These are phyloP conservation scores for Nyssa sinensis DNA, from an alignment of 148 eudicot genomes.

Conservation along the genomic window DNA sequence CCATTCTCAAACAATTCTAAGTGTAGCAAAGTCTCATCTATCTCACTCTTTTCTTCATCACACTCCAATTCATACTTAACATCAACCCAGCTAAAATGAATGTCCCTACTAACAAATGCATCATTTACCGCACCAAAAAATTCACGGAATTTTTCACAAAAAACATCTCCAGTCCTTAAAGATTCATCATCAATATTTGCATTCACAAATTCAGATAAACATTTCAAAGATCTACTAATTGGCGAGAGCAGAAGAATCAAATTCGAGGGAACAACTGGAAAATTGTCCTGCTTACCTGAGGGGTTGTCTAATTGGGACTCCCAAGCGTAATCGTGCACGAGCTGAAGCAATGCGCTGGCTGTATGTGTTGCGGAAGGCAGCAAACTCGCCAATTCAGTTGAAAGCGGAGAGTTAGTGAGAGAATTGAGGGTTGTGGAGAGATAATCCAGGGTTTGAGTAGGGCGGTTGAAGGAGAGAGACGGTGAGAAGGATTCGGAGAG, in stretches of 20 bases:
- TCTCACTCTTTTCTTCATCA: conserved; percentile 10
- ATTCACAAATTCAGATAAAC: conserved; percentile 42
- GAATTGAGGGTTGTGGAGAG: conserved; percentile 36
- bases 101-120: conserved; percentile 57
- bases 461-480: conserved; percentile 45
- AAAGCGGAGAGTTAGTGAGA: conserved; percentile 11
- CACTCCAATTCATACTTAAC: conserved; percentile 30
- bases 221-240: conserved; percentile 30
- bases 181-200: conserved; percentile 19
- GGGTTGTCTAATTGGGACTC: conserved; percentile 32
- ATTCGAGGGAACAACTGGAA: conserved; percentile 44
- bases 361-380: conserved; percentile 18
- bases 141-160: conserved; percentile 32
- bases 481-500: conserved; percentile 22
- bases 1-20: conserved; percentile 32
- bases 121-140: conserved; percentile 52
- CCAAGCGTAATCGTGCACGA: conserved; percentile 68
- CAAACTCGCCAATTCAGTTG: conserved; percentile 9
- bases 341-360: conserved; percentile 51
- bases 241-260: conserved; percentile 74
- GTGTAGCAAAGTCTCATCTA: conserved; percentile 24
- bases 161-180: conserved; percentile 24
- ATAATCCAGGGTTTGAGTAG: conserved; percentile 39
- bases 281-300: conserved; percentile 21
- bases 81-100: conserved; percentile 80